Evolutionary conservation across 495 filamentous ascomycete species (phyloP), one percentile per base, ranked within the genome.

Genomic region (Podospora pseudoanserina): DNA sequence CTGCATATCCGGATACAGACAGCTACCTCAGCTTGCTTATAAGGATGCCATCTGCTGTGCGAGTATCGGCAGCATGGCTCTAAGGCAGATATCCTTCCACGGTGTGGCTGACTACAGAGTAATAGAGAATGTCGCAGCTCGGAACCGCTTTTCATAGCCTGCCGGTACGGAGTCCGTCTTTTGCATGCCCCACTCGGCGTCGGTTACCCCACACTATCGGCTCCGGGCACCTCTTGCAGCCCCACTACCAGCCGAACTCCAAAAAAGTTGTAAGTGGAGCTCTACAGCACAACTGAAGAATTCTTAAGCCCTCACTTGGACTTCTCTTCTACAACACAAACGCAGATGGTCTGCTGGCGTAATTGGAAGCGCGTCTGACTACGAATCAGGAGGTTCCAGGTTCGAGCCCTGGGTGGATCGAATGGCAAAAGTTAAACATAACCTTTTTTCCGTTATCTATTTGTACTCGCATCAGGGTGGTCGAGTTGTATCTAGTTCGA

Each of bases 281-380:
- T 39, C 20, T 34, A 44, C 26, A 20, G 5, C 32, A 32, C 6
- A 44, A 6, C 30, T 7, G 7, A 32, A 49, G 11, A 4, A 20
- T 53, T 67, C 44, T 34, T 70, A 34, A 49, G 11, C 9, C 15
- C 26, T 2, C 32, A 54, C 5, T 0, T 32, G 1, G 13, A 16
- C 39, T 49, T 2, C 15, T 49, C 1, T 2, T 49, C 15, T 49
- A 49, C 39, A 61, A 71, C 63, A 54, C 66, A 53, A 53, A 20
- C 28, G 7, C 9, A 63, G 4, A 19, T 61, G 66, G 70, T 65
- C 70, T 49, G 67, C 67, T 71, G 64, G 66, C 67, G 68, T 65
- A 71, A 71, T 68, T 26, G 67, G 70, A 58, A 68, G 70, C 68
- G 70, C 70, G 67, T 71, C 67, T 68, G 67, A 67, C 67, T 68